These are phyloP conservation scores for Acanthamoeba healyi DNA, from an alignment of 208 protist genomes.

Conservation along the genomic window DNA sequence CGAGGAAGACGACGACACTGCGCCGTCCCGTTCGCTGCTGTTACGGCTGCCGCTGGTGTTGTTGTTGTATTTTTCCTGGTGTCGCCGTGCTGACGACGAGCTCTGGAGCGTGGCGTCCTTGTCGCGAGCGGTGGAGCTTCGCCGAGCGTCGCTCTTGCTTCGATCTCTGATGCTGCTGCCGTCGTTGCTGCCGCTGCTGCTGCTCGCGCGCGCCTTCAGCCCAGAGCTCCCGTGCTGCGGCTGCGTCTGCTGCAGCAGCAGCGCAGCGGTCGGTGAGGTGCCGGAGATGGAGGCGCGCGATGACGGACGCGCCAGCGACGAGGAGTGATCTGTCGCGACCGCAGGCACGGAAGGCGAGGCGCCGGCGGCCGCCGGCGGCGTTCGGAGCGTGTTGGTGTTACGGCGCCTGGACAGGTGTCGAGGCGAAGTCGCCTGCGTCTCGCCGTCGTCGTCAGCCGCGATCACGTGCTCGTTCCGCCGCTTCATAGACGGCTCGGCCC, in stretches of 20 bases:
- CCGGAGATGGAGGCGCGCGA: no score
- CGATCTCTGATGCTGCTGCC: neutral
- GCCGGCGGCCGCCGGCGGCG: no score
- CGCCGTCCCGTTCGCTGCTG: no score
- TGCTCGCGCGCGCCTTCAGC: neutral
- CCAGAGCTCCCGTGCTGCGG: neutral
- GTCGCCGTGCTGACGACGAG: neutral
- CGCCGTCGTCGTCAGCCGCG: neutral
- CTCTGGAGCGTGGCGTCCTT: neutral
- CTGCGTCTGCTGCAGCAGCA: no score
- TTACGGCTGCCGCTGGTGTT: no score
- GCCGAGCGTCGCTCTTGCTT: constrained; percentile 13
- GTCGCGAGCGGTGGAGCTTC: neutral
- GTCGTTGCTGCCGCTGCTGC: neutral
- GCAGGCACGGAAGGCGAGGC: neutral
- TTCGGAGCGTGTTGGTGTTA: neutral
- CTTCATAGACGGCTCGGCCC: neutral
- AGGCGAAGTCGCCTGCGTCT: neutral
- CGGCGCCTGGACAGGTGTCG: neutral
- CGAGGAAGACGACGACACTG: no score
- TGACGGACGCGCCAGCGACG: neutral
- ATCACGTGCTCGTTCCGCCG: neutral
- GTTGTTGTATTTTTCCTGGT: no score
- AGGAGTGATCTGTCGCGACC: neutral
- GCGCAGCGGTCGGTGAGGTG: neutral